Evolutionary conservation across 352 stramenopile species (phyloP).

Genomic region (Phytophthora parvispora): DNA sequence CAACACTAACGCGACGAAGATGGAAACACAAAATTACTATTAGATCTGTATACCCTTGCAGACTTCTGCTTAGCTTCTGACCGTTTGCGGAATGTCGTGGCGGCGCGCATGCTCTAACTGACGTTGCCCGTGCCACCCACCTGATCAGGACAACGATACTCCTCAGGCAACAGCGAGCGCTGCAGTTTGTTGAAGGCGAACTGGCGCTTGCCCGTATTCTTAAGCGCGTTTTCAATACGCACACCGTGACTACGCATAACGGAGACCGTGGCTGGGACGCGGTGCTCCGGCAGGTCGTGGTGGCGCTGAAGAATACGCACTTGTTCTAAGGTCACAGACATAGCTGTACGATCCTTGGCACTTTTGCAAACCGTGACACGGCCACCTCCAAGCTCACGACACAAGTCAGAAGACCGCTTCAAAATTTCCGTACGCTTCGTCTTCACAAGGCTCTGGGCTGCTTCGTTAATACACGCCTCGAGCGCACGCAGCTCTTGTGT

Average conservation of each 20-base stretch:
- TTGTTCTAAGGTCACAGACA: slow-evolving; percentile 98
- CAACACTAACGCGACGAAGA: slow-evolving; percentile 4
- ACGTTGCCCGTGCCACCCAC: slow-evolving; percentile 88
- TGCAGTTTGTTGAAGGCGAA: slow-evolving; percentile 93
- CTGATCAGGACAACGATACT: slow-evolving; percentile 89
- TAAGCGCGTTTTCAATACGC: slow-evolving; percentile 90
- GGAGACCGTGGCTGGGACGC: slow-evolving; percentile 82
- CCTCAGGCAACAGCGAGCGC: slow-evolving; percentile 86
- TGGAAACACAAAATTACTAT: slow-evolving; percentile 46
- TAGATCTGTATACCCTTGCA: slow-evolving; percentile 42
- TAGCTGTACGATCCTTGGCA: slow-evolving; percentile 98
- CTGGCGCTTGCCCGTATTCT: slow-evolving; percentile 91
- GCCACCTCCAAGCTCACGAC: slow-evolving; percentile 90
- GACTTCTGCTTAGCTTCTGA: slow-evolving; percentile 17
- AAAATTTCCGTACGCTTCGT: slow-evolving; percentile 90
- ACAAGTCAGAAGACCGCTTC: slow-evolving; percentile 84
- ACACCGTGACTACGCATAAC: slow-evolving; percentile 91
- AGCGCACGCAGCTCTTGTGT: slow-evolving; percentile 73
- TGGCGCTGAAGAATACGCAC: slow-evolving; percentile 88
- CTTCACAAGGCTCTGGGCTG: slow-evolving; percentile 87
- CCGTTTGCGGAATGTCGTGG: slow-evolving; percentile 2
- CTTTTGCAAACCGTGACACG: slow-evolving; percentile 98
- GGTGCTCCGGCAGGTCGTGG: slow-evolving; percentile 81
- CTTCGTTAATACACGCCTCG: slow-evolving; percentile 76
- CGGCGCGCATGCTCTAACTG: slow-evolving; percentile 50